Evolutionary conservation across 139 green algal genomes (phyloP).

Genomic region (Mesostigma viride): DNA sequence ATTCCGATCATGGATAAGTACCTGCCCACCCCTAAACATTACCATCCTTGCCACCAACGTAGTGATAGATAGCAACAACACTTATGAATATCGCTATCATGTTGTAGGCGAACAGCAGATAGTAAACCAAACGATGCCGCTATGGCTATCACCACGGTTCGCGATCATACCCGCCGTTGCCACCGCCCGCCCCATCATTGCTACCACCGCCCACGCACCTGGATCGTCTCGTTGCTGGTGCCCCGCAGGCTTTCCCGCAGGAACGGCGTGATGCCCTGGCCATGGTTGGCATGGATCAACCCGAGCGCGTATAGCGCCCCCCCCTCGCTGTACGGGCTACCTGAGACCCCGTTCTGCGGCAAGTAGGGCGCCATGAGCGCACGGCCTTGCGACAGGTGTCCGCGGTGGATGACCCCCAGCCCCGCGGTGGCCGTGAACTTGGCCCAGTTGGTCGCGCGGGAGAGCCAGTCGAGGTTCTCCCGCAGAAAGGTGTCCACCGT

Average conservation of each 20-base stretch:
- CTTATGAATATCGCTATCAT: too few relatives aligned
- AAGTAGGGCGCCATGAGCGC: conserved; percentile 90
- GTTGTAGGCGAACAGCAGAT: too few relatives aligned
- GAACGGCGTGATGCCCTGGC: conserved; percentile 60
- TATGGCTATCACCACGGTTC: too few relatives aligned
- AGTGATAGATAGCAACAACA: too few relatives aligned
- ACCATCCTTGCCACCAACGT: too few relatives aligned
- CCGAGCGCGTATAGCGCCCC: conserved; percentile 93
- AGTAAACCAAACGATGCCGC: too few relatives aligned
- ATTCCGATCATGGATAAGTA: too few relatives aligned
- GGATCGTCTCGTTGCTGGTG: conserved; percentile 55
- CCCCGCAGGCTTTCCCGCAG: conserved; percentile 70
- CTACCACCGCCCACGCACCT: too few relatives aligned
- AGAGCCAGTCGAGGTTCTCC: conserved; percentile 80
- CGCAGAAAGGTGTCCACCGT: conserved; percentile 91
- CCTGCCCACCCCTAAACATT: too few relatives aligned
- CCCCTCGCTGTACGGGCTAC: conserved; percentile 62
- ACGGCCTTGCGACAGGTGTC: conserved; percentile 61
- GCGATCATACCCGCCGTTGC: too few relatives aligned
- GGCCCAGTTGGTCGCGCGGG: conserved; percentile 93
- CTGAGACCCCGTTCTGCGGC: conserved; percentile 39
- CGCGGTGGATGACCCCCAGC: conserved; percentile 90
- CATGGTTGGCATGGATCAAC: conserved; percentile 90
- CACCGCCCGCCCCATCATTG: too few relatives aligned
- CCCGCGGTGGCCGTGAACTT: conserved; percentile 96